Evolutionary conservation across 192 early-diverging fungal genomes (phyloP).

Genomic region (Geranomyces michiganensis): DNA sequence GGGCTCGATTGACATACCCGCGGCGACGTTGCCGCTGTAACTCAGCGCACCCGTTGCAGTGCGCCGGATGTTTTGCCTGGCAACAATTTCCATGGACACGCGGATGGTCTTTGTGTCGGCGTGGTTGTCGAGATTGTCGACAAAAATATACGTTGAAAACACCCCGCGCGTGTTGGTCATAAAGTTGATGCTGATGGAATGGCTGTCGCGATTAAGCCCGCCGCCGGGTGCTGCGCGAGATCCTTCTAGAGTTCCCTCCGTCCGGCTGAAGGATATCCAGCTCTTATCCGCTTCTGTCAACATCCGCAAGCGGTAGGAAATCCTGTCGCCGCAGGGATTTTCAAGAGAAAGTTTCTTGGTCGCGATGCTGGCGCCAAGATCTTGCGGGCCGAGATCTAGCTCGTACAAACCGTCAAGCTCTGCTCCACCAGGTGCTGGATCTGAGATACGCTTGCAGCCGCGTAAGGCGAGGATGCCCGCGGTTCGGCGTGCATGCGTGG

Average conservation of each 20-base stretch:
- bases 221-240: constrained; percentile 14
- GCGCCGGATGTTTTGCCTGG: constrained; percentile 48
- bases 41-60: constrained; percentile 12
- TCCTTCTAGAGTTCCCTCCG: constrained; percentile 72
- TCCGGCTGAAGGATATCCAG: constrained; percentile 70
- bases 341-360: constrained; percentile 71
- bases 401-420: constrained; percentile 70
- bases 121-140: constrained; percentile 75
- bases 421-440: constrained; percentile 31
- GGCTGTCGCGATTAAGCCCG: constrained; percentile 31
- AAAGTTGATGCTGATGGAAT: constrained; percentile 69
- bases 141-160: constrained; percentile 71
- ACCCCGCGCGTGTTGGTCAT: constrained; percentile 60
- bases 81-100: constrained; percentile 72
- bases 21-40: not conserved
- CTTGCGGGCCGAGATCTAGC: constrained; percentile 79
- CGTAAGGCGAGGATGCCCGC: constrained; percentile 57
- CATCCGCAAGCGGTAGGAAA: constrained; percentile 65
- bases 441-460: constrained; percentile 68
- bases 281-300: constrained; percentile 57
- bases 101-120: constrained; percentile 74
- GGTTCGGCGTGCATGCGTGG: constrained; percentile 1
- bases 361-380: constrained; percentile 57
- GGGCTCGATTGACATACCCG: constrained; percentile 24
- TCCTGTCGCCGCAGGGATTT: constrained; percentile 51